Evolutionary conservation across 2,329 filamentous ascomycete genomes (phyloP), one percentile per base, ranked within the genome.

Genomic region (Aspergillus pseudoglaucus): DNA sequence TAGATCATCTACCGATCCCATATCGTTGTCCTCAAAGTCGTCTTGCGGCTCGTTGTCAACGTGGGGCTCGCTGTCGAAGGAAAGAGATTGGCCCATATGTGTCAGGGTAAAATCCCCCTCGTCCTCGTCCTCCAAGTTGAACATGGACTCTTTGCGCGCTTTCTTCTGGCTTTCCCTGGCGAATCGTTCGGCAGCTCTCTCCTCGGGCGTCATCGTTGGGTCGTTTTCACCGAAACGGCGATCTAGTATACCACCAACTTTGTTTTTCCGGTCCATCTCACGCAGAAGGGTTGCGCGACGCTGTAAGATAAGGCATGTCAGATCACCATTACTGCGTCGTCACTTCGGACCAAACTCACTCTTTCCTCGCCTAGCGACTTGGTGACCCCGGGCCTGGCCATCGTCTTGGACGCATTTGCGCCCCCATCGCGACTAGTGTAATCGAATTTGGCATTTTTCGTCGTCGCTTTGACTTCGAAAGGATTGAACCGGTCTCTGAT

Each of bases 401-500:
- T 73, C 25, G 70, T 70, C 10, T 73, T 69, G 5, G 80, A 76
- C 18, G 37, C 37, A 39, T 39, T 39, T 12, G 37, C 37, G 23
- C 54, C 55, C 0, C 54, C 58, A 49, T 80, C 80, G 53, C 80
- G 81, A 46, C 79, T 90, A 0, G 87, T 90, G 40, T 90, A 85
- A 39, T 91, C 84, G 55, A 95, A 95, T 62, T 97, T 97, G 48
- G 83, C 83, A 0, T 84, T 87, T 50, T 85, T 80, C 1, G 84
- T 77, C 37, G 85, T 83, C 49, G 87, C 82, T 70, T 94, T 94
- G 66, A 95, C 81, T 64, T 98, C 93, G 70, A 98, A 98, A 0
- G 93, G 93, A 67, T 98, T 98, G 80, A 97, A 97, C 58, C 90
- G 86, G 62, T 97, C 90, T 63, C 93, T 86, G 65, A 98, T 96